Conservation (phyloP, 495 filamentous ascomycete species). For the Ramalina peruviana region DNA sequence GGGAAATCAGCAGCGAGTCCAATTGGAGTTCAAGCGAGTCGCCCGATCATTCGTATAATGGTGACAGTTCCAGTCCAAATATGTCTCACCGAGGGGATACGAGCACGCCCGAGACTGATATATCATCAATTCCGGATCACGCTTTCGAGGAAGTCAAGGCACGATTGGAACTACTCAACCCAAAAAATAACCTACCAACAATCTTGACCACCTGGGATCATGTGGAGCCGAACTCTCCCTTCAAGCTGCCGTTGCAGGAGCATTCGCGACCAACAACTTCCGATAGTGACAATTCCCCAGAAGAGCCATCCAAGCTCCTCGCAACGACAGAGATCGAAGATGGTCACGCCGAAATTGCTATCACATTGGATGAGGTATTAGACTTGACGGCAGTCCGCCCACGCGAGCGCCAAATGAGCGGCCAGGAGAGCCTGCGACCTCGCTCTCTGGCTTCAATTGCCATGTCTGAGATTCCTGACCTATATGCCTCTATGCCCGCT, state of each 20-base stretch:
- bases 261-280: background rate
- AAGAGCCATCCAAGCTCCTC: background rate
- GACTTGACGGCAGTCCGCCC: conserved; percentile 6
- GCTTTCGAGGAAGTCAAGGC: conserved; percentile 17
- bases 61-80: conserved; percentile 11
- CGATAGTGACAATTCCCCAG: background rate
- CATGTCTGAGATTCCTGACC: conserved; percentile 14
- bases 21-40: conserved; percentile 19
- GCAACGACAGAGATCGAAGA: conserved; percentile 11
- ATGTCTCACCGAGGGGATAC: conserved; percentile 13
- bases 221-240: conserved; percentile 1
- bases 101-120: conserved; percentile 14
- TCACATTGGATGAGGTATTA: conserved; percentile 1
- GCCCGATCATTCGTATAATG: conserved; percentile 10
- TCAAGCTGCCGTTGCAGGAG: conserved; percentile 6
- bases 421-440: conserved; percentile 24
- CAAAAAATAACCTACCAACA: conserved; percentile 11
- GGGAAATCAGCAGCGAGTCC: conserved; percentile 15
- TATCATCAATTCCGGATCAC: conserved; percentile 17
- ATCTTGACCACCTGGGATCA: background rate
- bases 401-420: conserved; percentile 8
- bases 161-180: conserved; percentile 14
- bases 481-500: conserved; percentile 10
- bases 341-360: conserved; percentile 17
- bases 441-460: conserved; percentile 22